A percentile compares a stretch with the other conserved stretches of the same genome.
Evolutionary conservation across 805 yeast genomes (phyloP).

Genomic region (Saturnispora galanensis): DNA sequence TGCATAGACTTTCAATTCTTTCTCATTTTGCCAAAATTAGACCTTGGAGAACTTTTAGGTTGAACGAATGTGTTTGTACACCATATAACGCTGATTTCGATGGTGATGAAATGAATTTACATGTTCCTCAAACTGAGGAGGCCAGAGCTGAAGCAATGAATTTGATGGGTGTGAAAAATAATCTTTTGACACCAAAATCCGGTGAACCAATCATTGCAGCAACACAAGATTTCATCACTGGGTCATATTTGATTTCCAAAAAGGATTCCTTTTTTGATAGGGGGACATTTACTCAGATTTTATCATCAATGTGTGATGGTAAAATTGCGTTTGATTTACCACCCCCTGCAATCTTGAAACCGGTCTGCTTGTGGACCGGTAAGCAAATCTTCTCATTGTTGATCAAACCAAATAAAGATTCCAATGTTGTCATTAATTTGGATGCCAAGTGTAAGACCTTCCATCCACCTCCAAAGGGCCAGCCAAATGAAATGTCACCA

Average conservation of each 20-base stretch:
- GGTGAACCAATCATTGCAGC: slow-evolving; percentile 99
- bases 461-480: slow-evolving; percentile 59
- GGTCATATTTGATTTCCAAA: slow-evolving; percentile 83
- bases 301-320: slow-evolving; percentile 96
- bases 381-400: slow-evolving; percentile 86
- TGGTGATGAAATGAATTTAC: slow-evolving; percentile 99
- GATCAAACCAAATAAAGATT: slow-evolving; percentile 67
- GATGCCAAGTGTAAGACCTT: slow-evolving; percentile 93
- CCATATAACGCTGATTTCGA: slow-evolving; percentile 99
- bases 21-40: slow-evolving; percentile 93
- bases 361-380: slow-evolving; percentile 91
- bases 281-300: slow-evolving; percentile 68
- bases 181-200: slow-evolving; percentile 88
- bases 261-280: slow-evolving; percentile 91
- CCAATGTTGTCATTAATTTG: slow-evolving; percentile 78
- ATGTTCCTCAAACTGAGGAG: slow-evolving; percentile 97
- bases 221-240: slow-evolving; percentile 97
- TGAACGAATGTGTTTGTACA: slow-evolving; percentile 98
- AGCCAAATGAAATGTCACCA: slow-evolving; percentile 91
- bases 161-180: slow-evolving; percentile 95
- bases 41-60: slow-evolving; percentile 96
- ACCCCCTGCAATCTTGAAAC: slow-evolving; percentile 89
- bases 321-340: slow-evolving; percentile 82
- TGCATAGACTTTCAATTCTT: slow-evolving; percentile 87
- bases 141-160: slow-evolving; percentile 96